A percentile compares a stretch with the other conserved stretches of the same genome.
phyloP scores from a whole-genome alignment of 129 eudicot species.

The Erigeron canadensis region DNA sequence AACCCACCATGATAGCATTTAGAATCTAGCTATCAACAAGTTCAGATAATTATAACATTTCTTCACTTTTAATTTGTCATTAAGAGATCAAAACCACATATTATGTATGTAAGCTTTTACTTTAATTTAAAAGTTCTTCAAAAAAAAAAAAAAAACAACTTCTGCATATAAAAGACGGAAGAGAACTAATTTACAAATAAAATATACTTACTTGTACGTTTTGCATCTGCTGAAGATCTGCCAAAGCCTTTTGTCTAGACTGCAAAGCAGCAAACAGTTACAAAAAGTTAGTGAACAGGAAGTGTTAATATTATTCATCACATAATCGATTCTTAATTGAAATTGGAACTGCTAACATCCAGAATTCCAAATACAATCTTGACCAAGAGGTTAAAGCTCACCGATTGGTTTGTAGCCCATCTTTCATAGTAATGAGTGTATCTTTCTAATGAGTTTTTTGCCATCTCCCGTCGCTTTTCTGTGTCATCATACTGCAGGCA shows the following conservation, averaged over 20 bases:
- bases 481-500: slow-evolving; percentile 80
- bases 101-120: background rate
- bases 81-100: background rate
- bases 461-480: slow-evolving; percentile 98
- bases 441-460: slow-evolving; percentile 91
- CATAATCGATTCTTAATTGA: slow-evolving; percentile 2
- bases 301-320: background rate
- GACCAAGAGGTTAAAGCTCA: slow-evolving; percentile 38
- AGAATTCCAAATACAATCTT: background rate
- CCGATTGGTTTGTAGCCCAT: slow-evolving; percentile 99
- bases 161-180: background rate
- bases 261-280: slow-evolving; percentile 35
- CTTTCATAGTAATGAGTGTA: slow-evolving; percentile 98
- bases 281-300: slow-evolving; percentile 2
- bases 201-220: slow-evolving; percentile 72
- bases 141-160: background rate
- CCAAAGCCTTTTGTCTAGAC: slow-evolving; percentile 98
- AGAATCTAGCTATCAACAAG: background rate
- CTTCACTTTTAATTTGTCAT: background rate
- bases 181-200: too few species aligned
- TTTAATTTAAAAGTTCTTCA: background rate
- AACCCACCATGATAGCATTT: background rate
- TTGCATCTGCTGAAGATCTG: slow-evolving; percentile 95
- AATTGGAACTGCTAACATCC: background rate
- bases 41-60: background rate